Evolutionary conservation across 2,329 filamentous ascomycete genomes (phyloP).

Genomic region (Colletotrichum sp.): DNA sequence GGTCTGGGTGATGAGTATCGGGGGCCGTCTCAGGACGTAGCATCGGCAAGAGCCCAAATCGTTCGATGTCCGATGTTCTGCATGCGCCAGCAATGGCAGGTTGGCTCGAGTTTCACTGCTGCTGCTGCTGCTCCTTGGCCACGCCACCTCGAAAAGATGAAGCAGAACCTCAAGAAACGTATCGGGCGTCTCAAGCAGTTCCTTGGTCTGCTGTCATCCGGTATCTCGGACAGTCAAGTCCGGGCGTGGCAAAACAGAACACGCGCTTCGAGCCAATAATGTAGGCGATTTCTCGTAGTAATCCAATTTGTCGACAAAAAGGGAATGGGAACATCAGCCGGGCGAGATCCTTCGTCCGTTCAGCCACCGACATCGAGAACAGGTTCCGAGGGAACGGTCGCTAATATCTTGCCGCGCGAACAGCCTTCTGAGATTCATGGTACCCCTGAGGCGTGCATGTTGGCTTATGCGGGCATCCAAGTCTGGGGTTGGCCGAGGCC

Average conservation of each 20-base stretch:
- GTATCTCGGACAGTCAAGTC: not conserved
- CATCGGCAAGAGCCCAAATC: not conserved
- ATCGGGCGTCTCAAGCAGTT: not conserved
- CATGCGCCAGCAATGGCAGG: not conserved
- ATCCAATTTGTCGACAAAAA: not conserved
- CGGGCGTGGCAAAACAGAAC: not conserved
- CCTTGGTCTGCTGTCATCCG: not conserved
- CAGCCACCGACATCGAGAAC: not conserved
- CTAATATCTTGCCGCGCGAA: not conserved
- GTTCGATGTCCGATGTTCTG: not conserved
- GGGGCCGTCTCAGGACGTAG: not conserved
- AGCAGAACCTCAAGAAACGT: not conserved
- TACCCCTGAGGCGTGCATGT: slow-evolving; percentile 1
- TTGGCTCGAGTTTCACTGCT: not conserved
- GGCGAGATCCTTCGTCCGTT: not conserved
- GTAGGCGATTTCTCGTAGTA: not conserved
- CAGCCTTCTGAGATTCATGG: not conserved
- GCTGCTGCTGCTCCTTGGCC: not conserved
- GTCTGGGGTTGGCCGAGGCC: not conserved
- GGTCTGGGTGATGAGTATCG: not conserved
- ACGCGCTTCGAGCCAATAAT: not conserved
- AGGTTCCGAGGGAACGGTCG: not conserved
- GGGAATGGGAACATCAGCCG: not conserved
- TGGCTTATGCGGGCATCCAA: not conserved
- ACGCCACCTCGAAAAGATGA: not conserved